Base-by-base conservation (phyloP, 768 basidiomycete species). In the Termitomyces titanicus region DNA sequence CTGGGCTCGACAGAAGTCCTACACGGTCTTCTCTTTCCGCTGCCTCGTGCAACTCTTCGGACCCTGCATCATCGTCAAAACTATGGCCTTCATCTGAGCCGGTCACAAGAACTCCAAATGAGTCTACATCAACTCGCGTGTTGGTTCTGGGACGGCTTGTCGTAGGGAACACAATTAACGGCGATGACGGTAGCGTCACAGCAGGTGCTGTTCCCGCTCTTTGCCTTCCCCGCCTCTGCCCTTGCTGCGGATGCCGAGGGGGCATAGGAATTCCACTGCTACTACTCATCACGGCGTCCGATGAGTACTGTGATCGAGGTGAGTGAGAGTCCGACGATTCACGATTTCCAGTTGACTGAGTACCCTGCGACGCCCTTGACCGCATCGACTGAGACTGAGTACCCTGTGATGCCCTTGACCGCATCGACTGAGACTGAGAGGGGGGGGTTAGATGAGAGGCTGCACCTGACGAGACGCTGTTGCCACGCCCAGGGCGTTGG, bases 1-100 rank as follows among this genome's bases (percentile, higher is more conserved):
- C 71, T 18, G 86, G 78, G 60, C 81, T 78, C 6, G 73, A 67
- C 4, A 87, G 69, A 34, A 88, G 67, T 4, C 84, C 85, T 34
- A 86, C 79, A 46, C 75, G 74, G 61, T 87, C 85, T 39, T 84
- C 83, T 34, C 77, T 75, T 64, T 86, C 85, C n/a, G 76, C 82
- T 38, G 78, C 85, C 57, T 85, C 82, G 34, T 81, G 74, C 4
- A 75, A 74, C 4, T 79, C 79, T 48, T 83, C 84, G 18, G 78
- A 76, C 55, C 77, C 76, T 7, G 71, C 67, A 68, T 70, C 69
- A 72, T 75, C 56, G 31, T 63, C 63, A 10, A 51, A 33, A 51
- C 75, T 72, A 59, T 69, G 63, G 51, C 70, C 65, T 29, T 55
- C 51, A 27, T 64, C 63, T 10, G 54, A 56, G 44, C 43, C 31